Evolutionary conservation across 225 moss, liverwort and hornwort species (phyloP), one percentile per base, ranked within the genome.

Genomic region (Asterella californica): DNA sequence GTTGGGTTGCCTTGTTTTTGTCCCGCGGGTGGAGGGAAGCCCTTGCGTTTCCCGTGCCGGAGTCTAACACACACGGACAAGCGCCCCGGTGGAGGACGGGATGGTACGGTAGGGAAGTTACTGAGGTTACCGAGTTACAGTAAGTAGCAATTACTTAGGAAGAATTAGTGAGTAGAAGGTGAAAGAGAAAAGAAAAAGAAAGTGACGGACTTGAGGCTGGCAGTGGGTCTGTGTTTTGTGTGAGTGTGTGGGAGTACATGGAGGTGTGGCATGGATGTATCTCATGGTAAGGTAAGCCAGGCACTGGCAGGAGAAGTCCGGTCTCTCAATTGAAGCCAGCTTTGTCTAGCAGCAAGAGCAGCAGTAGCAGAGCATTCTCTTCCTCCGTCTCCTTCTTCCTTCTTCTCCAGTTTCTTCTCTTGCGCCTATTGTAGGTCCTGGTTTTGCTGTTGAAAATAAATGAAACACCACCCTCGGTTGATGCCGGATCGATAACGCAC

Each of bases 261-360:
- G 45, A 19, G 64, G 46, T n/a, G 71, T 71, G 48, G 24, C 47
- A 47, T 71, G 71, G 71, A 48, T 71, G 74, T 30, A 52, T 53
- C 29, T 50, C 48, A 74, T 52, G 74, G 74, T 6, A 74, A 67
- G 67, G 67, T 36, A 67, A 67, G 64, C 34, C 67, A 37, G 36
- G 67, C 36, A 54, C 19, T 74, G 74, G n/a, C n/a, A n/a, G n/a
- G 34, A 67, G 32, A 30, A 67, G n/a, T 19, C 36, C 17, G 19
- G 33, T 36, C 30, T 74, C 47, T 50, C 74, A 74, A 74, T 74
- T 74, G 53, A 27, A 73, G 48, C 30, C 73, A 73, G 73, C 73
- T 52, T 73, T 32, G 71, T 71, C 46, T 45, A 45, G 42, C 47
- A 48, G 46, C 18, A 38, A 22, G 37, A 37, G 42, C 42, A 42